Evolutionary conservation across 257 asterid genomes (phyloP).

Genomic region (Ballota nigra): DNA sequence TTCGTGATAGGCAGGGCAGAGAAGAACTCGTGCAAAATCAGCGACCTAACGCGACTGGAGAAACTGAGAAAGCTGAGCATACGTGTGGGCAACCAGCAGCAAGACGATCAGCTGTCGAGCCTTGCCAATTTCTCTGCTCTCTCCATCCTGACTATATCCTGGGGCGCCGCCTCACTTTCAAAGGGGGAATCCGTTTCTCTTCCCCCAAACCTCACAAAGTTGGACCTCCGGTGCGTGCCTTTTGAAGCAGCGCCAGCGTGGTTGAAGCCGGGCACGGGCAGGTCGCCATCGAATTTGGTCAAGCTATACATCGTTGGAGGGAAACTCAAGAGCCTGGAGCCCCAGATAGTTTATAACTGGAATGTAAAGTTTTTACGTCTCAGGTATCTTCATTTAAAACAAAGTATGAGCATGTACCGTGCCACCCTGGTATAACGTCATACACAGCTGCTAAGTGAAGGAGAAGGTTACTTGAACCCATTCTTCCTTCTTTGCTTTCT

Average conservation of each 20-base stretch:
- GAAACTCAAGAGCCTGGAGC: not conserved
- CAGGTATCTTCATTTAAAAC: not conserved
- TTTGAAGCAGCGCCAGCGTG: not conserved
- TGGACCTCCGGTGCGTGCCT: conserved; percentile 17
- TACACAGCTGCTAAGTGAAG: too few relatives aligned
- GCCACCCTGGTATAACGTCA: too few relatives aligned
- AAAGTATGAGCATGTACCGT: too few relatives aligned
- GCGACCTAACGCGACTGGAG: not conserved
- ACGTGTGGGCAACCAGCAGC: not conserved
- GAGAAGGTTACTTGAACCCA: too few relatives aligned
- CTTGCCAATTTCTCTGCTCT: not conserved
- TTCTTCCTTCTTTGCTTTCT: too few relatives aligned
- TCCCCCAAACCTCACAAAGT: not conserved
- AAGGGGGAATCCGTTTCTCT: not conserved
- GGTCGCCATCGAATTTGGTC: not conserved
- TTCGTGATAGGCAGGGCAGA: not conserved
- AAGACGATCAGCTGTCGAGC: not conserved
- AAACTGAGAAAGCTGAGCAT: conserved; percentile 10
- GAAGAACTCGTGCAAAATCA: not conserved
- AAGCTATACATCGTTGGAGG: not conserved
- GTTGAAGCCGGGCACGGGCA: not conserved
- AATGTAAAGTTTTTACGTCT: not conserved
- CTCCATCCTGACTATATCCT: conserved; percentile 2
- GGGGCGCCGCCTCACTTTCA: not conserved
- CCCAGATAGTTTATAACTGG: not conserved